Evolutionary conservation across 306 rosid genomes (phyloP).

Genomic region (Cucurbita ficifolia): DNA sequence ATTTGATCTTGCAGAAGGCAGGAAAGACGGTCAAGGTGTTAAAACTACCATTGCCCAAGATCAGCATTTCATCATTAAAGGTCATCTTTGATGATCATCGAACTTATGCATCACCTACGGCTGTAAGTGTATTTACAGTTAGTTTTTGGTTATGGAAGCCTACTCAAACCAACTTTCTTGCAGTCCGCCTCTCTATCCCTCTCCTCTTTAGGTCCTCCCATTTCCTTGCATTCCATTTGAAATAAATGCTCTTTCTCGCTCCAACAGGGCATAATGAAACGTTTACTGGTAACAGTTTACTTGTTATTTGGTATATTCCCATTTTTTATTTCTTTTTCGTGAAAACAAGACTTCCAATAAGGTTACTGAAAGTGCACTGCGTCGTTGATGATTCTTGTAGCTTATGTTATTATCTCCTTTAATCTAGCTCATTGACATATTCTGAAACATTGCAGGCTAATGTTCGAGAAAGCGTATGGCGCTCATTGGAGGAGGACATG

Average conservation of each 20-base stretch:
- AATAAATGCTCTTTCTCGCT: not conserved
- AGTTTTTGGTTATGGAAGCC: not conserved
- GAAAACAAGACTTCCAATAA: not conserved
- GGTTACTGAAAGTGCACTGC: not conserved
- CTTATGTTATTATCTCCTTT: conserved; percentile 14
- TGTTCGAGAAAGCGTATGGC: conserved; percentile 67
- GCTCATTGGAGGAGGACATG: conserved; percentile 85
- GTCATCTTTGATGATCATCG: conserved; percentile 80
- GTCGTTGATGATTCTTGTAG: not conserved
- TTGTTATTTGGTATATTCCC: not conserved
- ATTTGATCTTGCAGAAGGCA: conserved; percentile 40
- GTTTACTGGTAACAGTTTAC: not conserved
- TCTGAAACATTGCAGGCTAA: conserved; percentile 41
- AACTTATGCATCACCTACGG: conserved; percentile 77
- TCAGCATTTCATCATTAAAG: conserved; percentile 69
- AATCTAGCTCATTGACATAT: not conserved
- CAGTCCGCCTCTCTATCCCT: not conserved
- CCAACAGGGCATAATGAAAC: not conserved
- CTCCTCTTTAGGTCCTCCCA: not conserved
- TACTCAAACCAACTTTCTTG: not conserved
- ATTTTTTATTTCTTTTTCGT: not conserved
- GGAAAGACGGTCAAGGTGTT: conserved; percentile 65
- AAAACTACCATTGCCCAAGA: conserved; percentile 74
- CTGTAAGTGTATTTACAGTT: conserved; percentile 39
- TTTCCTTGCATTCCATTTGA: not conserved